A percentile compares a stretch with the other conserved stretches of the same genome.
phyloP scores from a whole-genome alignment of 2,329 filamentous ascomycete genomes.

The Macrophomina tecta region DNA sequence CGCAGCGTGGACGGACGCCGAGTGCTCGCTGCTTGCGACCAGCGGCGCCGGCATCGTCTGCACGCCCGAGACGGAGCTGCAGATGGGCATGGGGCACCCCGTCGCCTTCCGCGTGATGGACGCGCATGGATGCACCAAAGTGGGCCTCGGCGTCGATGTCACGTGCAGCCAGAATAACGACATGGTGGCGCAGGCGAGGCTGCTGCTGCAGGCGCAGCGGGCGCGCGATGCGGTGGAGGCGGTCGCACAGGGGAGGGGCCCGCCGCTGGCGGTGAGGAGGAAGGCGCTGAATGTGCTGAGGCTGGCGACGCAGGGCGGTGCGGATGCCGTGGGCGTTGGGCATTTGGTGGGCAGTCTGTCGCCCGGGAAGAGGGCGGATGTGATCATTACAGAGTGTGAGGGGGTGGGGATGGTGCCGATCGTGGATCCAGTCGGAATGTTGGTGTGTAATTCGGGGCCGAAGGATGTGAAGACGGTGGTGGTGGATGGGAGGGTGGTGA shows the following conservation, averaged over 20 bases:
- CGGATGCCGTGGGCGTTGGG: conserved; percentile 3
- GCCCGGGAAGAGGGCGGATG: conserved; percentile 4
- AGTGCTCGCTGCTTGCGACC: not conserved
- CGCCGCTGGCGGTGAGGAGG: not conserved
- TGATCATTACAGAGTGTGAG: not conserved
- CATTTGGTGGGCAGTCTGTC: not conserved
- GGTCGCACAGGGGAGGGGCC: not conserved
- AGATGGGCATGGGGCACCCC: conserved; percentile 19
- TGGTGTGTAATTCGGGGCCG: conserved; percentile 8
- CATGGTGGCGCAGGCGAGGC: not conserved
- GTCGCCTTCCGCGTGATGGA: not conserved
- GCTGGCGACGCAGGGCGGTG: conserved; percentile 2
- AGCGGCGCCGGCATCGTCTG: not conserved
- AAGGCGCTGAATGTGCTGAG: not conserved
- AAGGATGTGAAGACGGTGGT: not conserved
- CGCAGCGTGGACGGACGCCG: not conserved
- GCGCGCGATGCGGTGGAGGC: not conserved
- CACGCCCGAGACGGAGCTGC: conserved; percentile 14
- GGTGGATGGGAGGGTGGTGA: not conserved
- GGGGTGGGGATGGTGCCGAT: not conserved
- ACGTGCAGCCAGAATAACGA: not conserved
- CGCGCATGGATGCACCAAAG: not conserved
- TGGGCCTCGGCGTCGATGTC: conserved; percentile 1
- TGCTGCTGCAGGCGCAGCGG: conserved; percentile 13
- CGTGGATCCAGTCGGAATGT: conserved; percentile 8